Evolutionary conservation across 2,329 filamentous ascomycete genomes (phyloP).

Genomic region (Macrophomina phaseolina): DNA sequence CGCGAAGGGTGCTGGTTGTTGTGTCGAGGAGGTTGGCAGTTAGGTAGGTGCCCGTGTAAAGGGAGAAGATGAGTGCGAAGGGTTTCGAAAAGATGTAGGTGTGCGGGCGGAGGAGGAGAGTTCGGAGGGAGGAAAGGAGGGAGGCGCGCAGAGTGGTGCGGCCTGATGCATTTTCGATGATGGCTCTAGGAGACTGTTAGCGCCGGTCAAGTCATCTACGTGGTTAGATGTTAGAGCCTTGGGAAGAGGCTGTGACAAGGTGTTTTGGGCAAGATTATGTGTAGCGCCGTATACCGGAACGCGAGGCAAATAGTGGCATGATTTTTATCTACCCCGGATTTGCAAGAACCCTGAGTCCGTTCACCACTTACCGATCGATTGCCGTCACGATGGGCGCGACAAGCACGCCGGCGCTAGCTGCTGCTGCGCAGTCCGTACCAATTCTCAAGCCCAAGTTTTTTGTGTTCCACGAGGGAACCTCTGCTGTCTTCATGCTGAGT

Average conservation of each 20-base stretch:
- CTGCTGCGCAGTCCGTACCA: constrained; percentile 71
- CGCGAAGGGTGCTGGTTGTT: constrained; percentile 64
- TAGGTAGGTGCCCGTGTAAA: constrained; percentile 89
- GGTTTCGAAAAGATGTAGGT: constrained; percentile 67
- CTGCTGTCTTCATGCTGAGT: constrained; percentile 2
- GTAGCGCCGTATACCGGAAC: neutral
- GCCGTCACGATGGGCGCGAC: constrained; percentile 86
- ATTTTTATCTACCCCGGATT: constrained; percentile 22
- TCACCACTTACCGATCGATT: constrained; percentile 73
- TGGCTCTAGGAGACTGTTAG: constrained; percentile 58
- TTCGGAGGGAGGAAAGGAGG: constrained; percentile 62
- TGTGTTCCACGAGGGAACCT: constrained; percentile 70
- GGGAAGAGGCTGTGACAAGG: neutral
- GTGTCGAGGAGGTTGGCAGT: constrained; percentile 91
- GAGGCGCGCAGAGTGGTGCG: constrained; percentile 65
- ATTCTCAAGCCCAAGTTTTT: constrained; percentile 71
- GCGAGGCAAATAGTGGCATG: constrained; percentile 1
- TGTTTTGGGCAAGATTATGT: constrained; percentile 2
- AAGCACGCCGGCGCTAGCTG: constrained; percentile 72
- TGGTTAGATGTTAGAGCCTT: neutral
- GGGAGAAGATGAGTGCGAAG: constrained; percentile 67
- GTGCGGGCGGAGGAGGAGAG: constrained; percentile 66
- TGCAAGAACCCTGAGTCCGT: neutral
- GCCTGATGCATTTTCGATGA: constrained; percentile 83
- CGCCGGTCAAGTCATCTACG: neutral